Conservation (phyloP, 768 basidiomycete species). For the Lentinula edodes region DNA sequence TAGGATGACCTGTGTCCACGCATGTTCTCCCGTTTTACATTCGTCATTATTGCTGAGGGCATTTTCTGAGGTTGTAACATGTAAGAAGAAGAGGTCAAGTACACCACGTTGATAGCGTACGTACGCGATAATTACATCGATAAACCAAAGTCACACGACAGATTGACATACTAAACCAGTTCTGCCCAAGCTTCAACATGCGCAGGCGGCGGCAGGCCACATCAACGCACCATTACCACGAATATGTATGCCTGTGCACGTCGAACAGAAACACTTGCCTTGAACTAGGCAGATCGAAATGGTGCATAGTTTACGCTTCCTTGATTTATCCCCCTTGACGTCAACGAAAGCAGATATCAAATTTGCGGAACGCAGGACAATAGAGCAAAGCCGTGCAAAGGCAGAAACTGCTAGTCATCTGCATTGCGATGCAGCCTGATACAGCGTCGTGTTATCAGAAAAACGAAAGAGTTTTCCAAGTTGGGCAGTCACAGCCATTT, state of each 20-base stretch:
- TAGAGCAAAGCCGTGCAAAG: neutral
- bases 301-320: neutral
- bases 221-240: too few relatives aligned
- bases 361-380: too few relatives aligned
- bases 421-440: neutral
- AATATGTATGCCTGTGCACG: neutral
- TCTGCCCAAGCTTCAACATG: neutral
- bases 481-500: neutral
- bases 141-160: neutral
- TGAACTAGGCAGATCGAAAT: neutral
- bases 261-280: neutral
- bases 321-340: neutral
- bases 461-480: neutral
- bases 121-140: neutral
- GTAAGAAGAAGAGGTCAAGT: neutral
- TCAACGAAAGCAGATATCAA: neutral
- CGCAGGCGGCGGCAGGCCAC: too few relatives aligned
- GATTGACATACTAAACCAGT: neutral
- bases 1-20: neutral
- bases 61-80: neutral
- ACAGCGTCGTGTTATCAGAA: neutral
- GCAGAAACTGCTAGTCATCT: too few relatives aligned
- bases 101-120: neutral
- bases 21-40: too few relatives aligned
- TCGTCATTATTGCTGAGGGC: neutral